Conservation (phyloP, 2,329 filamentous ascomycete species). For the Zasmidium cellare region DNA sequence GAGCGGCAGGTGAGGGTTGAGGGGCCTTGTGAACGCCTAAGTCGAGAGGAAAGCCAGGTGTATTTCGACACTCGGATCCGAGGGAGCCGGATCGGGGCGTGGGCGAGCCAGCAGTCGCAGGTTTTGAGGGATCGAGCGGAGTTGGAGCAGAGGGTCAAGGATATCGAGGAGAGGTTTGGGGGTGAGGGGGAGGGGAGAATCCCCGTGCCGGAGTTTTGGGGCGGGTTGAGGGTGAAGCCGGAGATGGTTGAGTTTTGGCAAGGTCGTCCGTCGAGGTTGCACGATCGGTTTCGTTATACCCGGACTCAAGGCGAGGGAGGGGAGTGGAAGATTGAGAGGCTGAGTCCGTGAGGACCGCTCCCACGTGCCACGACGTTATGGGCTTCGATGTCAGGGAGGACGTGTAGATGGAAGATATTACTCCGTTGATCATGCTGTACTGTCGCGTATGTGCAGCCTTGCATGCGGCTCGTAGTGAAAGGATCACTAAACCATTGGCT, state of each 20-base stretch:
- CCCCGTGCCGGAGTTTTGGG: constrained; percentile 92
- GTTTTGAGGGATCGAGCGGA: constrained; percentile 69
- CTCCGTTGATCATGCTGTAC: too few species aligned
- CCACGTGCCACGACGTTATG: too few species aligned
- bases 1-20: constrained; percentile 93
- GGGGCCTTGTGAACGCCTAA: constrained; percentile 68
- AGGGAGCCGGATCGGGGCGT: constrained; percentile 83
- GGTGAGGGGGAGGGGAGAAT: constrained; percentile 77
- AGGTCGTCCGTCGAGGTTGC: constrained; percentile 82
- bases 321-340: constrained; percentile 59
- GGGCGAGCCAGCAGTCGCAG: constrained; percentile 86
- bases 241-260: constrained; percentile 95
- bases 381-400: too few species aligned
- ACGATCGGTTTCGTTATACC: constrained; percentile 89
- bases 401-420: too few species aligned
- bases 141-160: constrained; percentile 74
- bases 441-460: too few species aligned
- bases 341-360: constrained; percentile 74
- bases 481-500: too few species aligned
- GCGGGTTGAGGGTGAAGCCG: constrained; percentile 81
- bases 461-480: too few species aligned
- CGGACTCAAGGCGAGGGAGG: constrained; percentile 52
- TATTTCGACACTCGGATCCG: constrained; percentile 69
- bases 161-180: constrained; percentile 74
- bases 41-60: constrained; percentile 67